Evolutionary conservation across 2,329 filamentous ascomycete genomes (phyloP).

Genomic region (Domatiomyces catenatus): DNA sequence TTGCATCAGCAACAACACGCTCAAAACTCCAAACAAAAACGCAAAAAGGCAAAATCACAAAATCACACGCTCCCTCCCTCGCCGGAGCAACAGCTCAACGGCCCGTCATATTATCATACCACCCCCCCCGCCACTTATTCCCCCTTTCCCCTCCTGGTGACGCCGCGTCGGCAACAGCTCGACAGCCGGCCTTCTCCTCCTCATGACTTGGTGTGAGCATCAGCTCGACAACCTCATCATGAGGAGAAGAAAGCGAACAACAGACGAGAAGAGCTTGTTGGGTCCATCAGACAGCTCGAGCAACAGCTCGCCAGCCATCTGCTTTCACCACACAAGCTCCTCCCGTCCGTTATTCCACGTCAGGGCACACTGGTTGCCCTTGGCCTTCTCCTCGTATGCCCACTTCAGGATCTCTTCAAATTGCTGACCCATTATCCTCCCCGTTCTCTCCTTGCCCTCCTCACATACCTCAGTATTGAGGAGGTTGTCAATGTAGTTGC

Average conservation of each 20-base stretch:
- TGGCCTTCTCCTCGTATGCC: not conserved
- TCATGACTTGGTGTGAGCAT: not conserved
- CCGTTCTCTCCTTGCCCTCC: not conserved
- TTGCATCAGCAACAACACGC: too few species aligned
- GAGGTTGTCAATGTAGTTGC: not conserved
- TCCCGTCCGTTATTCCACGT: not conserved
- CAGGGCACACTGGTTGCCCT: not conserved
- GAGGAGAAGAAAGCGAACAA: too few species aligned
- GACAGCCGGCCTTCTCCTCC: not conserved
- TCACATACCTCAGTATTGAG: not conserved
- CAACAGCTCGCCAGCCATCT: not conserved
- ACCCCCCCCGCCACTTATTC: too few species aligned
- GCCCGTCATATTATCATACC: too few species aligned
- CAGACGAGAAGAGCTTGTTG: too few species aligned
- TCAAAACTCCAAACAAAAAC: too few species aligned
- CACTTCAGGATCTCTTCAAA: not conserved
- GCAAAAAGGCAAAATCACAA: too few species aligned
- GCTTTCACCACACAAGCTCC: not conserved
- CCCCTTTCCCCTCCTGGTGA: not conserved
- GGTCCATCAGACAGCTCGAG: too few species aligned
- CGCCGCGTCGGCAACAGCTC: not conserved
- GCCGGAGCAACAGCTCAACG: too few species aligned
- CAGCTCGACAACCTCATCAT: not conserved
- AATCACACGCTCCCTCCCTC: too few species aligned
- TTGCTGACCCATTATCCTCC: conserved; percentile 16